Conservation (phyloP, 768 basidiomycete genomes). For the Aureoboletus auriporus region DNA sequence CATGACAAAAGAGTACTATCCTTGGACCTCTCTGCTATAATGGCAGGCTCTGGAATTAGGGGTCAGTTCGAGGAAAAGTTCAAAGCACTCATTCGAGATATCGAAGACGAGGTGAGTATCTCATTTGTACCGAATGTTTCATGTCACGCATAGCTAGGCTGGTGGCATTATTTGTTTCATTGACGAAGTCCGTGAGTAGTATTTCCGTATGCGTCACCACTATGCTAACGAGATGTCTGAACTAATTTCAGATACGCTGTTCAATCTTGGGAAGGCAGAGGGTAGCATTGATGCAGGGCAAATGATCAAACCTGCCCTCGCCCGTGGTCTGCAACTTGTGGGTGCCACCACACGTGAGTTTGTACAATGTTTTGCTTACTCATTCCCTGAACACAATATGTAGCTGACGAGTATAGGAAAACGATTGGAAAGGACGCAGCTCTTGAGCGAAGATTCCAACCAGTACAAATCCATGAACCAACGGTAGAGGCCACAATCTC, state of each 20-base stretch:
- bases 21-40: slow-evolving; percentile 76
- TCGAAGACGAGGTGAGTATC: slow-evolving; percentile 67
- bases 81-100: slow-evolving; percentile 85
- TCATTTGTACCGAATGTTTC: slow-evolving; percentile 24
- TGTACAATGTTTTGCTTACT: not conserved
- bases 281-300: slow-evolving; percentile 90
- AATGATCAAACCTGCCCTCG: slow-evolving; percentile 91
- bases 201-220: not conserved
- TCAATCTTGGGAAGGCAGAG: slow-evolving; percentile 88
- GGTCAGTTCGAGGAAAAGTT: slow-evolving; percentile 95
- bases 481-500: slow-evolving; percentile 80
- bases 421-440: slow-evolving; percentile 91
- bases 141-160: slow-evolving; percentile 35
- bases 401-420: slow-evolving; percentile 83
- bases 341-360: slow-evolving; percentile 84
- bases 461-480: slow-evolving; percentile 85
- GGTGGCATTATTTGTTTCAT: slow-evolving; percentile 90
- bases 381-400: not conserved
- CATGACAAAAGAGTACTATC: slow-evolving; percentile 86
- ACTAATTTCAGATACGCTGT: slow-evolving; percentile 54
- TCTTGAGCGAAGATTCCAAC: slow-evolving; percentile 87
- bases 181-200: slow-evolving; percentile 82
- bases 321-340: slow-evolving; percentile 81
- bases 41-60: slow-evolving; percentile 88
- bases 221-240: not conserved